Conservation (phyloP, 2,329 filamentous ascomycete genomes). For the Scedosporium apiospermum region DNA sequence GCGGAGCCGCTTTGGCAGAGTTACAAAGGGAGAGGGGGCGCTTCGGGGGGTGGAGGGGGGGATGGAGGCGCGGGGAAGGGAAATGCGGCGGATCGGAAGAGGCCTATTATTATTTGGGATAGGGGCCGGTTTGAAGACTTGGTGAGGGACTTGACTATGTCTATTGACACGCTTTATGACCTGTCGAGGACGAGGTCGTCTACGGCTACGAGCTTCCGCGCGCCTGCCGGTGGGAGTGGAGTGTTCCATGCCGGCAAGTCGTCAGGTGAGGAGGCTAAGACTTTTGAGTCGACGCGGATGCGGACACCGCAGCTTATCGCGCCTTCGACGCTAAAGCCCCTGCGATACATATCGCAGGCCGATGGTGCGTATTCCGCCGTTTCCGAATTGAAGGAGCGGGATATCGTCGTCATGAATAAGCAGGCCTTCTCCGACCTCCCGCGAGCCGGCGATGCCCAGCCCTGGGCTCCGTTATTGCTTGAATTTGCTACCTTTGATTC, state of each 20-base stretch:
- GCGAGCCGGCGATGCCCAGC: background rate
- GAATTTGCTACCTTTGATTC: conserved; percentile 61
- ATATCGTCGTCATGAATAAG: conserved; percentile 31
- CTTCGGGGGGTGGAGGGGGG: background rate
- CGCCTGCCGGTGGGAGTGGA: conserved; percentile 17
- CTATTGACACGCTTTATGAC: conserved; percentile 72
- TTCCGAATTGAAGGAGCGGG: conserved; percentile 2
- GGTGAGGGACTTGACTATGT: conserved; percentile 63
- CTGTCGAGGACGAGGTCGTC: conserved; percentile 57
- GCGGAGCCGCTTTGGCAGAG: conserved; percentile 62
- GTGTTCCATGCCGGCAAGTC: conserved; percentile 17
- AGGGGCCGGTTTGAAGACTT: conserved; percentile 67
- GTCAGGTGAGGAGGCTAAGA: conserved; percentile 34
- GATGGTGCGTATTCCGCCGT: conserved; percentile 12
- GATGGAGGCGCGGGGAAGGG: conserved; percentile 19
- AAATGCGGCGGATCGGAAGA: conserved; percentile 42
- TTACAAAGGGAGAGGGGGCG: conserved; percentile 34
- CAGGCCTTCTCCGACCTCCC: conserved; percentile 22
- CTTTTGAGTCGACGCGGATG: conserved; percentile 51
- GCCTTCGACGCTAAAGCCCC: conserved; percentile 39
- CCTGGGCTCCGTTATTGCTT: conserved; percentile 45
- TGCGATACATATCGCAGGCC: conserved; percentile 30
- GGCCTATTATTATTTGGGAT: conserved; percentile 53
- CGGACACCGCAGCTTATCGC: conserved; percentile 53
- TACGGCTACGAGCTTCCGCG: conserved; percentile 16